phyloP scores from a whole-genome alignment of 2,329 filamentous ascomycete genomes.

The Lasiodiplodia citricola region DNA sequence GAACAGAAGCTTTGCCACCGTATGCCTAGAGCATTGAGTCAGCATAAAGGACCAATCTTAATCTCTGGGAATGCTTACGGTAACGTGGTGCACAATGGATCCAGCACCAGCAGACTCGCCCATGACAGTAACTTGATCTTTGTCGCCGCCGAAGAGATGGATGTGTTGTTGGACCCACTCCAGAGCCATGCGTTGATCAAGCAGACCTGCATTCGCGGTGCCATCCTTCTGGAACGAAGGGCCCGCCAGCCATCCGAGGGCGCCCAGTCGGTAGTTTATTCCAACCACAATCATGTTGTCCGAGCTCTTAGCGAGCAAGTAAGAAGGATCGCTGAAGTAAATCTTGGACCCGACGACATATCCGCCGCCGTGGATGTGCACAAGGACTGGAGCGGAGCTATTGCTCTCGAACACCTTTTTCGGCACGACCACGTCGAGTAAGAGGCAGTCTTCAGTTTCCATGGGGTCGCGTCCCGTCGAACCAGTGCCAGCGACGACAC shows the following conservation, averaged over 20 bases:
- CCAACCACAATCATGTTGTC: slow-evolving; percentile 51
- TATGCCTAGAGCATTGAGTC: slow-evolving; percentile 33
- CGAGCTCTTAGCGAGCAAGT: slow-evolving; percentile 41
- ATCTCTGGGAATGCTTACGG: background rate
- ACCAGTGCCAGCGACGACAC: no score
- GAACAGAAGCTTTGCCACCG: slow-evolving; percentile 41
- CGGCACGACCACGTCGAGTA: slow-evolving; percentile 47
- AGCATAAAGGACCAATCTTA: no score
- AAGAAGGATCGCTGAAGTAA: slow-evolving; percentile 37
- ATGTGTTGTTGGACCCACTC: slow-evolving; percentile 49
- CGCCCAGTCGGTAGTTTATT: slow-evolving; percentile 56
- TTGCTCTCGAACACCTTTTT: slow-evolving; percentile 39
- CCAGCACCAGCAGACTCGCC: slow-evolving; percentile 47
- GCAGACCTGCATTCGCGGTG: slow-evolving; percentile 40
- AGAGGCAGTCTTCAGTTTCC: slow-evolving; percentile 44
- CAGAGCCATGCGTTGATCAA: slow-evolving; percentile 47
- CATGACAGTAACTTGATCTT: slow-evolving; percentile 43
- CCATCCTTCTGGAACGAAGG: slow-evolving; percentile 41
- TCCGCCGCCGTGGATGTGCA: slow-evolving; percentile 55
- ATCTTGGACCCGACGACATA: slow-evolving; percentile 49
- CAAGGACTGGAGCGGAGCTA: slow-evolving; percentile 43
- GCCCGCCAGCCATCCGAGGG: slow-evolving; percentile 42
- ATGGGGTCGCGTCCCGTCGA: background rate
- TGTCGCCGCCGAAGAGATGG: slow-evolving; percentile 46
- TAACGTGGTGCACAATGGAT: slow-evolving; percentile 37